These are phyloP conservation scores for Gliomastix tumulicola DNA, from an alignment of 2,329 filamentous ascomycete genomes.

Conservation along the genomic window DNA sequence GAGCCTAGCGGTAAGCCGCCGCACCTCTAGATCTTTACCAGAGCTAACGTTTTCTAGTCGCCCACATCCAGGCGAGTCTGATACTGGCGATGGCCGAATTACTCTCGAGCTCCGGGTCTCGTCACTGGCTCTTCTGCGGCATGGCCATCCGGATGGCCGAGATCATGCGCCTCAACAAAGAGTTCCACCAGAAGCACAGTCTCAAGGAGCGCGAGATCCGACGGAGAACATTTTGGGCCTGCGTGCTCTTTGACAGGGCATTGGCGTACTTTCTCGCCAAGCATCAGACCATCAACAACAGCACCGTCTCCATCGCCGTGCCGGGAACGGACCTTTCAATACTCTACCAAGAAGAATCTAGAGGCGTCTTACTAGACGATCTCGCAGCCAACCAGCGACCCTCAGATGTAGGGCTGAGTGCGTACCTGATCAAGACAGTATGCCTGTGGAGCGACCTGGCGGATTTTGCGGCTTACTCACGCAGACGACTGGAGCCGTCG, in stretches of 20 bases:
- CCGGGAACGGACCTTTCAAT: slow-evolving; percentile 9
- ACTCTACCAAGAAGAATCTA: slow-evolving; percentile 8
- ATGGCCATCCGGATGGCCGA: slow-evolving; percentile 15
- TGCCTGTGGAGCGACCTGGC: slow-evolving; percentile 10
- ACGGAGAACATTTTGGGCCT: slow-evolving; percentile 17
- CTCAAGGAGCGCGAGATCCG: slow-evolving; percentile 14
- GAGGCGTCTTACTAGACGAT: slow-evolving; percentile 7
- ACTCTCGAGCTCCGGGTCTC: slow-evolving; percentile 10
- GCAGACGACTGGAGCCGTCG: slow-evolving; percentile 4
- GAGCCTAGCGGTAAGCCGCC: slow-evolving; percentile 2
- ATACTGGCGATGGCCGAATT: slow-evolving; percentile 12
- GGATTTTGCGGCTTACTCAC: slow-evolving; percentile 7
- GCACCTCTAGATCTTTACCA: not conserved
- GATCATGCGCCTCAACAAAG: slow-evolving; percentile 14
- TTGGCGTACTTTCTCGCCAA: slow-evolving; percentile 9
- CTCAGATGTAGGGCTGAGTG: slow-evolving; percentile 10
- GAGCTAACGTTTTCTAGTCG: slow-evolving; percentile 6
- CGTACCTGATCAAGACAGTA: slow-evolving; percentile 10
- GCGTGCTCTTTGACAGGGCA: slow-evolving; percentile 7
- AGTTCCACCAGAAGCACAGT: slow-evolving; percentile 13
- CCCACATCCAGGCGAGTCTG: slow-evolving; percentile 10
- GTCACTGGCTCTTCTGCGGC: slow-evolving; percentile 12
- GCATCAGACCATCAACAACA: slow-evolving; percentile 4
- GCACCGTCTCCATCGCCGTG: slow-evolving; percentile 6
- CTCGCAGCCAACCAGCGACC: slow-evolving; percentile 5